Base-by-base conservation (phyloP, 2,329 filamentous ascomycete species). In the Zasmidium citrigriseum region DNA sequence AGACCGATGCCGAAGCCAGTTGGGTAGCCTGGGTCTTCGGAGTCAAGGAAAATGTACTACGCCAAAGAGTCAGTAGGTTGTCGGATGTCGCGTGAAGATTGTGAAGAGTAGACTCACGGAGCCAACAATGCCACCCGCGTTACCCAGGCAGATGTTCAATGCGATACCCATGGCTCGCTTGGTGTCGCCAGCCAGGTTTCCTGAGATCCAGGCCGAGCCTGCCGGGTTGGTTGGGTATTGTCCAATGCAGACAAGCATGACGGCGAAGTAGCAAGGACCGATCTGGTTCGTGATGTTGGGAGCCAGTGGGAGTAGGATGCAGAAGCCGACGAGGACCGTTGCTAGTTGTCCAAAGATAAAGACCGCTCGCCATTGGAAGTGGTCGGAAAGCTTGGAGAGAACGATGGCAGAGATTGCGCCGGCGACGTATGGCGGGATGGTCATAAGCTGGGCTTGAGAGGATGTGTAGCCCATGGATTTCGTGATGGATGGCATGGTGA, bases 351-450 rank as follows among this genome's bases (percentile, higher is more conserved):
- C 63, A 18, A 67, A 55, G 64, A 89, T 84, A 67, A 89, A 89
- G 0, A 84, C 76, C 0, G 85, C 84, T 11, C 87, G 81, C 23
- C 79, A 78, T 1, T 79, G 77, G 0, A 81, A 75, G 14, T 77
- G 78, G 64, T 90, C 87, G 0, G 86, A 86, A 0, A 84, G 70
- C 9, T 84, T 72, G 0, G 86, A 86, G 1, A 64, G 47, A 20
- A 34, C 48, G 34, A 61, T 51, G 3, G 72, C 67, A 12, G 67
- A 66, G 49, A 74, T 66, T 4, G 69, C 72, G 22, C 68, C 73
- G 38, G 64, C 64, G 7, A 73, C 61, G 50, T 71, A 72, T 2
- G 67, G 65, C n/a, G 69, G 69, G 4, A 70, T 66, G 27, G 66
- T 68, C 41, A 70, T 54, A 2, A 67, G 60, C 44, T 70, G 67